Conservation (phyloP, 2,329 filamentous ascomycete genomes). For the Mycogone perniciosa region DNA sequence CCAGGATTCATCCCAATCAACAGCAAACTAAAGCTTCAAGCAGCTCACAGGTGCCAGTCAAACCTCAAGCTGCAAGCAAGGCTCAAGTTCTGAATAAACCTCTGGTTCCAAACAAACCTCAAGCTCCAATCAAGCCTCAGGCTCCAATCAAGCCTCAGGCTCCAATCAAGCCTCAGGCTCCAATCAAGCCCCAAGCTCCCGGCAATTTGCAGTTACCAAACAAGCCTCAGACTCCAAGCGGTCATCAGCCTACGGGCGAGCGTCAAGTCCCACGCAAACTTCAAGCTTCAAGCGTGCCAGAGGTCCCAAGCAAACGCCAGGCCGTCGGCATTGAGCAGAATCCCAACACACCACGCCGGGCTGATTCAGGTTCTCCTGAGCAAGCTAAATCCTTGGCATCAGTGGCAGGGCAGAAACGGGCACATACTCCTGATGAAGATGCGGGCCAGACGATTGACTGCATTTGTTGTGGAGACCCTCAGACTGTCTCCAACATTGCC, state of each 20-base stretch:
- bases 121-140: not conserved
- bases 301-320: too few relatives aligned
- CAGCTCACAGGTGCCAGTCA: not conserved
- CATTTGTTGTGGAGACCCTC: not conserved
- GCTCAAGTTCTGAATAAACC: not conserved
- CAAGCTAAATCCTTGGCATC: not conserved
- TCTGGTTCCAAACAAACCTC: not conserved
- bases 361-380: too few relatives aligned
- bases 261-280: too few relatives aligned
- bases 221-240: too few relatives aligned
- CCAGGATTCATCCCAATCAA: not conserved
- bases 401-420: not conserved
- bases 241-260: too few relatives aligned
- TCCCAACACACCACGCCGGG: too few relatives aligned
- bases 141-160: not conserved
- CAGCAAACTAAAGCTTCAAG: not conserved
- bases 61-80: not conserved
- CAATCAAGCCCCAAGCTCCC: not conserved
- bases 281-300: too few relatives aligned
- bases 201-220: too few relatives aligned
- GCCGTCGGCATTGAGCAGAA: too few relatives aligned
- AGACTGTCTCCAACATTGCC: not conserved
- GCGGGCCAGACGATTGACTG: not conserved
- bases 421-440: not conserved
- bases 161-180: not conserved